Base-by-base conservation (phyloP, 148 eudicot species). In the Dysphania ambrosioides region DNA sequence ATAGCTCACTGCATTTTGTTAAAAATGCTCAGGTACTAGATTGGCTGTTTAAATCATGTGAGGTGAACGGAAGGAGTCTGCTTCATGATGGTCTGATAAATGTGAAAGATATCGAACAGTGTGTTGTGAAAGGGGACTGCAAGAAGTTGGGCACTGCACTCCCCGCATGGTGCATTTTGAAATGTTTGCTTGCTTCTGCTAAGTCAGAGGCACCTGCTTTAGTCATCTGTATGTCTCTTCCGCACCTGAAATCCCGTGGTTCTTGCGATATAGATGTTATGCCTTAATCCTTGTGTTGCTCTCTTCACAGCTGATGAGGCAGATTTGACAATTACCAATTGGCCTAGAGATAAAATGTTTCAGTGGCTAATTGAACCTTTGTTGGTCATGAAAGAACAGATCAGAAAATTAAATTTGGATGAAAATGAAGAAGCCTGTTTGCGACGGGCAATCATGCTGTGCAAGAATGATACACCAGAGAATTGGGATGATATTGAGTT, bases 41-140 rank as follows among this genome's bases (percentile, higher is more conserved):
- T 79, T 91, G 98, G 98, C 84, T 93, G 79, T 93, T 93, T 69
- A 89, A 91, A 69, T 87, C 97, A 16, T 91, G 98, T 16, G 97
- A 93, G 73, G 88, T 80, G 69, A 87, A 89, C 55, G 97, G 98
- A 40, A 86, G 86, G 74, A 77, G 74, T 32, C 87, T 93, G 49
- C 84, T 89, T 38, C 90, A 71, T 30, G 98, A 91, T 49, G 90
- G 92, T 68, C 70, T 93, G 55, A 84, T 93, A 36, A 84, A 89
- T 74, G 91, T 83, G 40, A 82, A 81, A 80, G 98, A 93, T 81
- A 84, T 93, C 15, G 91, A 84, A 55, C 88, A 87, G 31, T 86
- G 91, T 69, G 78, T 93, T 12, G 44, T 83, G 26, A 89, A 87
- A 79, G 94, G 97, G 41, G 75, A 87, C 35, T 85, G 90, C 77